phyloP scores from a whole-genome alignment of 2,329 filamentous ascomycete species.

The Cercospora sp. region DNA sequence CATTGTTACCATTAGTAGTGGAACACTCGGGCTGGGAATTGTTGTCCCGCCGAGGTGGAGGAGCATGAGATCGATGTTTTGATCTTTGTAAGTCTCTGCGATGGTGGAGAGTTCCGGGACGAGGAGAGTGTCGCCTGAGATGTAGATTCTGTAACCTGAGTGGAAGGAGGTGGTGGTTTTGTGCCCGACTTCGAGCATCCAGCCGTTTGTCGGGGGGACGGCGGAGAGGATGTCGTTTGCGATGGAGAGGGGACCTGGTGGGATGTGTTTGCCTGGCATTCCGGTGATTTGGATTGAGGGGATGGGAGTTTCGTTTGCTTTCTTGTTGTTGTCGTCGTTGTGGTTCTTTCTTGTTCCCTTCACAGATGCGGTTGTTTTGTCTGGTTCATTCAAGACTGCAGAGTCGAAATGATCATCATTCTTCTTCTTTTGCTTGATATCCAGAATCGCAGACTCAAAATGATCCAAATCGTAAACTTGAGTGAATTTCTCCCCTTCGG shows the following conservation, averaged over 20 bases:
- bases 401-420: not conserved
- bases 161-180: conserved; percentile 8
- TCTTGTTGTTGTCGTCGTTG: not conserved
- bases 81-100: conserved; percentile 54
- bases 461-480: conserved; percentile 57
- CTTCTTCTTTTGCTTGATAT: not conserved
- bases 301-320: not conserved
- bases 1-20: conserved; percentile 68
- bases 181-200: conserved; percentile 64
- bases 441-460: conserved; percentile 47
- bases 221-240: conserved; percentile 53
- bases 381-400: conserved; percentile 47
- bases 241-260: conserved; percentile 44
- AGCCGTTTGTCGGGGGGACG: conserved; percentile 66
- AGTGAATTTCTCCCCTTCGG: conserved; percentile 53
- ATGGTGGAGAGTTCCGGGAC: conserved; percentile 64
- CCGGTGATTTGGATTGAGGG: conserved; percentile 59
- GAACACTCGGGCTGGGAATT: conserved; percentile 59
- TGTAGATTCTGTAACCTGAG: conserved; percentile 57
- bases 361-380: conserved; percentile 23
- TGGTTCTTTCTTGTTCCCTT: not conserved
- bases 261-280: conserved; percentile 66
- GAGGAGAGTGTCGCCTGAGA: conserved; percentile 65
- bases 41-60: conserved; percentile 67
- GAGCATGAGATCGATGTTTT: conserved; percentile 65